Percentiles rank a stretch among this genome's conserved stretches.
phyloP scores from a whole-genome alignment of 257 asterid species.

The Thymus mandschuricus region DNA sequence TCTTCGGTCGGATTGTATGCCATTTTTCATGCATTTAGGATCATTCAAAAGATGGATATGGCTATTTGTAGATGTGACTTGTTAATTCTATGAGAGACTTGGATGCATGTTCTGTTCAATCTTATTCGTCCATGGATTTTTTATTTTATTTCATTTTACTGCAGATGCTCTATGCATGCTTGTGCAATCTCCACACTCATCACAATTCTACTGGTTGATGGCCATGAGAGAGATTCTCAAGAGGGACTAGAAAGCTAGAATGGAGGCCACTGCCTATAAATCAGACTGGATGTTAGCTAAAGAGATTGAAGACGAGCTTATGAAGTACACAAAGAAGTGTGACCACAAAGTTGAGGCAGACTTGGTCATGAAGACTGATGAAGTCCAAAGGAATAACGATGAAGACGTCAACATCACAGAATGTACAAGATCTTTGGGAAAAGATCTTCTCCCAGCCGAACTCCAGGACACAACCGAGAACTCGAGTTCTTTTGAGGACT shows the following conservation, averaged over 20 bases:
- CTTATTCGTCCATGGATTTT: conserved; percentile 6
- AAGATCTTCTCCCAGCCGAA: conserved; percentile 40
- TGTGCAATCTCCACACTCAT: conserved; percentile 17
- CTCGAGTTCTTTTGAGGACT: conserved; percentile 78
- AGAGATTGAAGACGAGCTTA: conserved; percentile 59
- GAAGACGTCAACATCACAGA: conserved; percentile 52
- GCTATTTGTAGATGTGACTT: neutral
- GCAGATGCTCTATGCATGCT: conserved; percentile 29
- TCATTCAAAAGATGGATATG: neutral
- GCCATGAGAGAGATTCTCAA: conserved; percentile 27
- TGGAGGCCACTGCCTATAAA: conserved; percentile 39
- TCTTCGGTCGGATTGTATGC: neutral
- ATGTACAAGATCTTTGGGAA: conserved; percentile 41
- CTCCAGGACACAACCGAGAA: conserved; percentile 60
- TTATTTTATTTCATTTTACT: conserved; percentile 19
- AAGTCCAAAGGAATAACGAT: conserved; percentile 36
- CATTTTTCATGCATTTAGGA: neutral
- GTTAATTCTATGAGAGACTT: conserved; percentile 5
- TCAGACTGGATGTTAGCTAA: conserved; percentile 41
- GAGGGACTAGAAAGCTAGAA: conserved; percentile 39
- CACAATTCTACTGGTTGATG: conserved; percentile 31
- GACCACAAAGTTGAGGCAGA: conserved; percentile 34
- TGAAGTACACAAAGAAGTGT: conserved; percentile 52
- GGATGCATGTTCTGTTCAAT: neutral
- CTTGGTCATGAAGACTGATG: conserved; percentile 29